Evolutionary conservation across 2,329 filamentous ascomycete genomes (phyloP).

Genomic region (Monosporascus sp.): DNA sequence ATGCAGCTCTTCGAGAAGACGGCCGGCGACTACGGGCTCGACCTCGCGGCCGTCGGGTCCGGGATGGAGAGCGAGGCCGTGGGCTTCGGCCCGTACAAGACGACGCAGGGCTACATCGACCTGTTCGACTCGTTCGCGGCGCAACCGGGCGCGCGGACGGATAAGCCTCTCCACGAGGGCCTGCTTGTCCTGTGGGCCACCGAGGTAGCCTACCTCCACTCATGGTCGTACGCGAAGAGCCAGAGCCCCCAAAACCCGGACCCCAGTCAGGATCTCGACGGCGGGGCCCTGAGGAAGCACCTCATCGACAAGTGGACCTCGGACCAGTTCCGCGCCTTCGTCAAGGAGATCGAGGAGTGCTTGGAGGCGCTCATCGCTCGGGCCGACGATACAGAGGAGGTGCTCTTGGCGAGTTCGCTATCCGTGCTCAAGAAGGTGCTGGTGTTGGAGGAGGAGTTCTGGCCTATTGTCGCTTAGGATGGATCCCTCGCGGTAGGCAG

Average conservation of each 20-base stretch:
- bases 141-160: conserved; percentile 1
- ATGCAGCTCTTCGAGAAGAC: conserved; percentile 24
- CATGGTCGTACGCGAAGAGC: conserved; percentile 48
- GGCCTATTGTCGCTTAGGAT: conserved; percentile 36
- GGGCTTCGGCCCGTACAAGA: conserved; percentile 17
- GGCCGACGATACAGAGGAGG: conserved; percentile 24
- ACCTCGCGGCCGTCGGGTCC: conserved; percentile 13
- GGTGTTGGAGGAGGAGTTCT: conserved; percentile 53
- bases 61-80: conserved; percentile 4
- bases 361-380: conserved; percentile 23
- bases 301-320: conserved; percentile 68
- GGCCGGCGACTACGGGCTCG: conserved; percentile 18
- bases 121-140: conserved; percentile 24
- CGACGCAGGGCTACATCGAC: conserved; percentile 20
- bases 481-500: too few relatives aligned
- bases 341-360: conserved; percentile 29
- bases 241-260: conserved; percentile 19
- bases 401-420: conserved; percentile 33
- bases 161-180: conserved; percentile 50
- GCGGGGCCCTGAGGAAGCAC: conserved; percentile 56
- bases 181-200: conserved; percentile 73
- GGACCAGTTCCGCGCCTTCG: conserved; percentile 50
- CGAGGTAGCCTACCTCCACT: conserved; percentile 57
- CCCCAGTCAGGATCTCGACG: conserved; percentile 49
- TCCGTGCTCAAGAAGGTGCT: conserved; percentile 45